Evolutionary conservation across 306 rosid species (phyloP).

Genomic region (Lithocarpus polystachyus): DNA sequence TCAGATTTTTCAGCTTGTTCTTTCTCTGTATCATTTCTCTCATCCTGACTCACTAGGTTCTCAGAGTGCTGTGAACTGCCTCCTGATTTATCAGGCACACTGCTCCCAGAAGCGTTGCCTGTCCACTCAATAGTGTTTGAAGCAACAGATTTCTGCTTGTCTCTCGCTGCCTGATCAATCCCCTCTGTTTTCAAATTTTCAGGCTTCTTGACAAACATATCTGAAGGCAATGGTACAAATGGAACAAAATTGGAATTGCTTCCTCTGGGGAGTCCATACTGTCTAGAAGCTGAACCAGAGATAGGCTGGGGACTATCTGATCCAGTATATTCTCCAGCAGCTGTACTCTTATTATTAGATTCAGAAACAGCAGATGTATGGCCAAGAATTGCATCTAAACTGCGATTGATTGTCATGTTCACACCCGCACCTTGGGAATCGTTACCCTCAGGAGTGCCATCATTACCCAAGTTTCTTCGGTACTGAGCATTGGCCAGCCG

Average conservation of each 20-base stretch:
- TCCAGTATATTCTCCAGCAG: conserved; percentile 25
- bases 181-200: conserved; percentile 35
- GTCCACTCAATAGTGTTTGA: conserved; percentile 7
- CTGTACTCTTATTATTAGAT: conserved; percentile 25
- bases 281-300: conserved; percentile 28
- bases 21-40: conserved; percentile 37
- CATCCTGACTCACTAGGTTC: conserved; percentile 28
- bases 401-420: conserved; percentile 18
- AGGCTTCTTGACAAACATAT: conserved; percentile 49
- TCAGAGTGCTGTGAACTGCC: conserved; percentile 20
- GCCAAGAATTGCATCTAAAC: conserved; percentile 38
- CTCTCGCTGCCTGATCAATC: conserved; percentile 13
- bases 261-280: conserved; percentile 25
- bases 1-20: conserved; percentile 82
- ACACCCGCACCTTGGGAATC: conserved; percentile 25
- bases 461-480: conserved; percentile 50
- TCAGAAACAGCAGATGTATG: conserved; percentile 24
- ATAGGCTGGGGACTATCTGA: conserved; percentile 17
- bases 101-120: conserved; percentile 12
- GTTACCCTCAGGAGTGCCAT: conserved; percentile 26
- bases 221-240: conserved; percentile 53
- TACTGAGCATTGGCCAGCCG: conserved; percentile 61
- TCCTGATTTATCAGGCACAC: conserved; percentile 23
- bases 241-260: conserved; percentile 43
- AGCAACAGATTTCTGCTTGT: conserved; percentile 15